Percentiles rank a stretch among this genome's conserved stretches.
Conservation (phyloP, 345 rosid species). For the Eutrema japonicum region DNA sequence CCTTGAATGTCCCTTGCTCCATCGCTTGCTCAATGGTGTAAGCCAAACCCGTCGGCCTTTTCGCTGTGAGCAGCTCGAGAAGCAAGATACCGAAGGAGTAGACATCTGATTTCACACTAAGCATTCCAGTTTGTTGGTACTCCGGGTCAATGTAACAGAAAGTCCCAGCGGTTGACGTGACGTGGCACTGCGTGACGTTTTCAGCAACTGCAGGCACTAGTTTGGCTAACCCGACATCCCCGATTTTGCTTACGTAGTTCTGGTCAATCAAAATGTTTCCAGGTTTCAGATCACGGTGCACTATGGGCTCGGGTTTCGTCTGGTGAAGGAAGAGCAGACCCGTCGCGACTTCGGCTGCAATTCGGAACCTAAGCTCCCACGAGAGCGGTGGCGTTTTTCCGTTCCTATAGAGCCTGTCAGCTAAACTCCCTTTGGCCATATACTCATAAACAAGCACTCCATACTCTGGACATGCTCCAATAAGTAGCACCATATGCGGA, state of each 20-base stretch:
- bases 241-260: slow-evolving; percentile 79
- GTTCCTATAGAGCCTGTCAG: slow-evolving; percentile 63
- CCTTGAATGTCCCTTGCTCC: slow-evolving; percentile 57
- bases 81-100: slow-evolving; percentile 87
- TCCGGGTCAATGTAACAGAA: slow-evolving; percentile 96
- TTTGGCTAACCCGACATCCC: slow-evolving; percentile 89
- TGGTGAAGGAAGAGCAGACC: slow-evolving; percentile 93
- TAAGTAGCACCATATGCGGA: slow-evolving; percentile 93
- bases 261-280: slow-evolving; percentile 86
- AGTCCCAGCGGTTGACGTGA: slow-evolving; percentile 88
- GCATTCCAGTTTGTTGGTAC: slow-evolving; percentile 95
- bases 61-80: slow-evolving; percentile 80
- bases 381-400: slow-evolving; percentile 65
- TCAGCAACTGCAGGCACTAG: slow-evolving; percentile 85
- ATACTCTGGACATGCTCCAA: slow-evolving; percentile 95
- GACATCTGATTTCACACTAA: slow-evolving; percentile 87
- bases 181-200: slow-evolving; percentile 67
- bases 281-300: slow-evolving; percentile 95
- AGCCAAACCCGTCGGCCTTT: slow-evolving; percentile 74
- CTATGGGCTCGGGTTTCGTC: slow-evolving; percentile 94
- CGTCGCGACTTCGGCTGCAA: slow-evolving; percentile 83
- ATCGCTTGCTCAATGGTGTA: slow-evolving; percentile 57
- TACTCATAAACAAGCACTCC: slow-evolving; percentile 86
- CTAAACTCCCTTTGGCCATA: slow-evolving; percentile 93
- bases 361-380: slow-evolving; percentile 86